Conservation (phyloP, 2,329 filamentous ascomycete species). For the Macroventuria anomochaeta region DNA sequence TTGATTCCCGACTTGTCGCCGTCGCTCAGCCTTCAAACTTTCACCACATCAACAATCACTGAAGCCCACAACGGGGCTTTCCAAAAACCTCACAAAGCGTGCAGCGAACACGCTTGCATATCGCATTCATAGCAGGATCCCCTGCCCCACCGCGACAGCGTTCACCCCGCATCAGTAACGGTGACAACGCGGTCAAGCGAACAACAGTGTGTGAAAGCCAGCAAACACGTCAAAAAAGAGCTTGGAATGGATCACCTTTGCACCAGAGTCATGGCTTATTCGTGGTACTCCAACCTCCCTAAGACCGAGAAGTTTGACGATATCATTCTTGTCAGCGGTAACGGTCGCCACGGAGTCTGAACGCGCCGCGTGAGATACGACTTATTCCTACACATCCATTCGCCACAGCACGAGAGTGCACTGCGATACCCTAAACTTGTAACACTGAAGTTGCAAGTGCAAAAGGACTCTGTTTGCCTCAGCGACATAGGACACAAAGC, state of each 20-base stretch:
- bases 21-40: constrained; percentile 1
- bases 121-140: constrained; percentile 20
- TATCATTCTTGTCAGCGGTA: constrained; percentile 27
- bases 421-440: background rate
- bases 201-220: constrained; percentile 1
- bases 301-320: constrained; percentile 33
- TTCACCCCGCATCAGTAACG: constrained; percentile 26
- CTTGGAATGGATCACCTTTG: constrained; percentile 29
- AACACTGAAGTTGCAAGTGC: background rate
- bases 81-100: constrained; percentile 10
- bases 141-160: constrained; percentile 23
- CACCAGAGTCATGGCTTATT: constrained; percentile 35
- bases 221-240: constrained; percentile 15
- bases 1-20: constrained; percentile 2
- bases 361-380: constrained; percentile 13
- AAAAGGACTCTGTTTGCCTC: background rate
- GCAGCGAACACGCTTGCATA: constrained; percentile 13
- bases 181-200: constrained; percentile 7
- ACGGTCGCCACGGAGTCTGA: constrained; percentile 33
- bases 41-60: constrained; percentile 18
- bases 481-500: background rate
- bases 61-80: constrained; percentile 15
- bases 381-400: background rate
- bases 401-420: background rate
- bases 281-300: constrained; percentile 31